Base-by-base conservation (phyloP, 2,329 filamentous ascomycete species). In the Lachnellula willkommii region DNA sequence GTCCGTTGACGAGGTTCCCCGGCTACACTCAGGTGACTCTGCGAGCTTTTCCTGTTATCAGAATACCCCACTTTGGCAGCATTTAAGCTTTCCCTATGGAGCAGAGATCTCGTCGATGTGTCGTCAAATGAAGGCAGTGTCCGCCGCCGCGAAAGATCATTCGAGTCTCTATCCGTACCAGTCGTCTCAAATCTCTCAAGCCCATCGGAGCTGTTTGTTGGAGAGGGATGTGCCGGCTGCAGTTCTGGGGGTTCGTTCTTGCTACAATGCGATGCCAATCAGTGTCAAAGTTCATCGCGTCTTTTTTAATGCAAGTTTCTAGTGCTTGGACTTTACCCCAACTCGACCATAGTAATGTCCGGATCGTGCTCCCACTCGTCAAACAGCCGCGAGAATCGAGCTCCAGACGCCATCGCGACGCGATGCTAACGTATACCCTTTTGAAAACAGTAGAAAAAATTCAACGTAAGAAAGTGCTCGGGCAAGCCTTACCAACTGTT, bases 301-400 rank as follows among this genome's bases (percentile, higher is more conserved):
- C 20, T 12, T 24, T 20, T 11, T n/a, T 11, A 9, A 17, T 42
- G 9, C 15, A 17, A n/a, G 15, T 20, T 20, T n/a, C 5, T 17
- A 12, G 15, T 8, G 39, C 15, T 22, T 24, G n/a, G 42, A 8
- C n/a, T 46, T 42, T 36, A 56, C 57, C 45, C 54, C 32, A 59
- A 37, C 24, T 59, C 57, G 9, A 54, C 51, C 54, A 57, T 57
- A 15, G 57, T 54, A 15, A 56, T 56, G 28, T 56, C 57, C 1
- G 51, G 40, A 39, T 48, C 54, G 51, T 59, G 35, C 5, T 54
- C 54, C 57, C 57, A 59, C 3, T 56, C 54, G 48, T 59, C 54
- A 15, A 57, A 59, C 8, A 59, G 32, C 17, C 52, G 50, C 20
- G 48, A 52, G 48, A 56, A 59, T 14, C 46, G 20, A 2, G 50